Conservation (phyloP, 2,329 filamentous ascomycete species). For the Verticillium isaacii region DNA sequence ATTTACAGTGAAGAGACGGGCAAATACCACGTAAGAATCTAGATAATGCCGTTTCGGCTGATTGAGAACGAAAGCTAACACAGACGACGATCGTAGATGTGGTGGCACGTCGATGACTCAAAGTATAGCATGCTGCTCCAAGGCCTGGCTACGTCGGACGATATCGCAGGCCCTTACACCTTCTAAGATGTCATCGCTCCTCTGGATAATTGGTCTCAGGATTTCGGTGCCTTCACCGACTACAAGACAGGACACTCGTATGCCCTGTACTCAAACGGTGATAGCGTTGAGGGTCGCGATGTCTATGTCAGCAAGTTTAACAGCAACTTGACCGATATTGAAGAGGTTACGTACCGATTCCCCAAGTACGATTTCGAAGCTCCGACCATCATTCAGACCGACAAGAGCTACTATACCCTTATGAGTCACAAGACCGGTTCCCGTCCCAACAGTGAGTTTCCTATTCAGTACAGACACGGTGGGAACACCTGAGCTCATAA, state of each 20-base stretch:
- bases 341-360: conserved; percentile 48
- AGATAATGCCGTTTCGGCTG: conserved; percentile 4
- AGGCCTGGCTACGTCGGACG: conserved; percentile 48
- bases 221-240: conserved; percentile 57
- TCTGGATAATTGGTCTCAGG: conserved; percentile 58
- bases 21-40: conserved; percentile 46
- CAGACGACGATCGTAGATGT: conserved; percentile 32
- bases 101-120: conserved; percentile 57
- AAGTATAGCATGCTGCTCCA: conserved; percentile 52
- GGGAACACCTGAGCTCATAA: no score
- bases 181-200: conserved; percentile 50
- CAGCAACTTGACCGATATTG: conserved; percentile 42
- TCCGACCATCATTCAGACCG: conserved; percentile 55
- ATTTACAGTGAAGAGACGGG: conserved; percentile 48
- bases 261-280: conserved; percentile 56
- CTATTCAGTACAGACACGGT: no score
- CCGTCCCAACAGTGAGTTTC: conserved; percentile 41
- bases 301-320: conserved; percentile 53
- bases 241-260: conserved; percentile 48
- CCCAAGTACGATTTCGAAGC: conserved; percentile 57
- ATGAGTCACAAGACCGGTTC: conserved; percentile 63
- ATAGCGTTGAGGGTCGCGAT: conserved; percentile 48
- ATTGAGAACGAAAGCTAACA: background rate
- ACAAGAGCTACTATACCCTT: conserved; percentile 53
- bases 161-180: conserved; percentile 47